Evolutionary conservation across 192 early-diverging fungal species (phyloP).

Genomic region (Funneliformis mosseae): DNA sequence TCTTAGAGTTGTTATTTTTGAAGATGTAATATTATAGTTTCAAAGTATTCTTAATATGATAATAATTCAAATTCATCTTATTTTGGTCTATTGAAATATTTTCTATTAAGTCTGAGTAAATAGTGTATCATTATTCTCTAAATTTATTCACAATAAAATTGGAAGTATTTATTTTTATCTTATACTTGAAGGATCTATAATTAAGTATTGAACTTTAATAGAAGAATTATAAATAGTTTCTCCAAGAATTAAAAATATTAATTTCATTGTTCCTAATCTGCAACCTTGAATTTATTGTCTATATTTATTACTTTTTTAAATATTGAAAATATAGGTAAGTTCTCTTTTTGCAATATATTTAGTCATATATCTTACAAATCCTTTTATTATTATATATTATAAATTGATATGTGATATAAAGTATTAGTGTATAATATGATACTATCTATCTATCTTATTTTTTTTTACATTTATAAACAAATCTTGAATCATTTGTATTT

Average conservation of each 20-base stretch:
- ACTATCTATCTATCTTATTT: slow-evolving; percentile 3
- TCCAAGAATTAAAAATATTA: not conserved
- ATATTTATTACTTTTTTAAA: not conserved
- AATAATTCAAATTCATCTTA: no score
- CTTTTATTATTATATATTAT: not conserved
- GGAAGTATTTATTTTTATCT: not conserved
- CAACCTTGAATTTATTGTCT: not conserved
- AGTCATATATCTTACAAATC: slow-evolving; percentile 2
- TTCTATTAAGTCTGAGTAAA: no score
- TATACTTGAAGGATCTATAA: not conserved
- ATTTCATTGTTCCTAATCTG: not conserved
- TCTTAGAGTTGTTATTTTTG: not conserved
- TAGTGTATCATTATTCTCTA: no score
- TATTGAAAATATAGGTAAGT: not conserved
- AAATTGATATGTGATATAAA: not conserved
- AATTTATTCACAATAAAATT: not conserved
- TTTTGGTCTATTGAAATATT: not conserved
- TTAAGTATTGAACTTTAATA: not conserved
- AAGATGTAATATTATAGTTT: not conserved
- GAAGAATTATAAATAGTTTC: no score
- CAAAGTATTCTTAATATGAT: not conserved
- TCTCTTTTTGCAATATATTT: slow-evolving; percentile 5
- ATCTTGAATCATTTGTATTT: not conserved
- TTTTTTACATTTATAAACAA: not conserved
- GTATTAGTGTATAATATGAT: not conserved